Percentiles rank a stretch among this genome's conserved stretches.
Conservation (phyloP, 257 asterid species). For the Forsythia suspensa region DNA sequence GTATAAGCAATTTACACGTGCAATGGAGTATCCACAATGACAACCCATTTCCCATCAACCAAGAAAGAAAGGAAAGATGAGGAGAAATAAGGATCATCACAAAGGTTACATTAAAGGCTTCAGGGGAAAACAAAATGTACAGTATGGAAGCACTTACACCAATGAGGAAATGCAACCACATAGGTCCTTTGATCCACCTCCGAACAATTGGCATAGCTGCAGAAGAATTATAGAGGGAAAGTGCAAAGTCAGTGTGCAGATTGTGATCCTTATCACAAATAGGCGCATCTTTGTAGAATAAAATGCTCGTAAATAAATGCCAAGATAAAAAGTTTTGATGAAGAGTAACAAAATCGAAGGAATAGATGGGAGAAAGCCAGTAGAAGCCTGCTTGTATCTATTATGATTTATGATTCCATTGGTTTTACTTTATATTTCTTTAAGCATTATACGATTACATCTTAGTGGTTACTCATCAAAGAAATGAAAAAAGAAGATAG, state of each 20-base stretch:
- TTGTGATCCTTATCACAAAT: background rate
- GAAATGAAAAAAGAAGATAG: background rate
- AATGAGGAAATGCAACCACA: conserved; percentile 87
- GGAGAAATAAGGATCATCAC: conserved; percentile 4
- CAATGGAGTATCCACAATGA: background rate
- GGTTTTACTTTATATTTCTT: background rate
- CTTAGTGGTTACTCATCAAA: background rate
- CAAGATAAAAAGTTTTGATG: background rate
- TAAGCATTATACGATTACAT: background rate
- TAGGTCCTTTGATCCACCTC: conserved; percentile 81
- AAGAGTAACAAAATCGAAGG: background rate
- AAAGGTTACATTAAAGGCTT: background rate
- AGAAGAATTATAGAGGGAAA: conserved; percentile 11
- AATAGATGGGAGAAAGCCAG: conserved; percentile 4
- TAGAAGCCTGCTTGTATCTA: background rate
- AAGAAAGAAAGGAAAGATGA: background rate
- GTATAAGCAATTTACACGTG: background rate
- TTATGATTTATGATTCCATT: background rate
- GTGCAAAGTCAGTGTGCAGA: conserved; percentile 3
- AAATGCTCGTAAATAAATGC: background rate
- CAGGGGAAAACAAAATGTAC: background rate
- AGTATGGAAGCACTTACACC: conserved; percentile 55
- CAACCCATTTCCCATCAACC: conserved; percentile 9
- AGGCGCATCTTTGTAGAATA: background rate
- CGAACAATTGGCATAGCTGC: conserved; percentile 86